A percentile compares a stretch with the other conserved stretches of the same genome.
These are phyloP conservation scores for Viola odorata DNA, from an alignment of 345 rosid species.

Conservation along the genomic window DNA sequence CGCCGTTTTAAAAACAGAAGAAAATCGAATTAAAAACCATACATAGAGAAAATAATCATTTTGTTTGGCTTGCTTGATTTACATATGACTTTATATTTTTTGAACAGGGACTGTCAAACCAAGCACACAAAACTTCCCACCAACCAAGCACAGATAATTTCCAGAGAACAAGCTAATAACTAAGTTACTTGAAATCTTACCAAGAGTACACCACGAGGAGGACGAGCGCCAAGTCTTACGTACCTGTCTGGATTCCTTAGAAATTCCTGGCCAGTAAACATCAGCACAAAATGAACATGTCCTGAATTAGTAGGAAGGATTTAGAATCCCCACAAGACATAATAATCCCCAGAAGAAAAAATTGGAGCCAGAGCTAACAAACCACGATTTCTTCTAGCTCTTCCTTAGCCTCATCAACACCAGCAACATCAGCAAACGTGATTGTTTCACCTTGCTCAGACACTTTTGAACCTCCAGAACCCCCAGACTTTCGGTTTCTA, in stretches of 20 bases:
- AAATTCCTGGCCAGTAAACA: constrained; percentile 61
- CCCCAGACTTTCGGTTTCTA: constrained; percentile 63
- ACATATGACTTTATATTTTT: too few relatives aligned
- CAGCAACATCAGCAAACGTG: constrained; percentile 95
- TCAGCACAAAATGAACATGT: constrained; percentile 19
- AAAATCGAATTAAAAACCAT: too few relatives aligned
- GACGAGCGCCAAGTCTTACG: constrained; percentile 84
- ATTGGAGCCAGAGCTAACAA: constrained; percentile 18
- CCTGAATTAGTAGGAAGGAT: constrained; percentile 13
- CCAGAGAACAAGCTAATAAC: too few relatives aligned
- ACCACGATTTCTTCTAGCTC: constrained; percentile 99
- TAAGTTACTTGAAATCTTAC: constrained; percentile 24
- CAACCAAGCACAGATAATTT: too few relatives aligned
- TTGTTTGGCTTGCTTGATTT: too few relatives aligned
- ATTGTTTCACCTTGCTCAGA: constrained; percentile 68
- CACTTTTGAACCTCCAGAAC: constrained; percentile 55
- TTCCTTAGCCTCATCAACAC: constrained; percentile 97
- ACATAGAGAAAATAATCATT: too few relatives aligned
- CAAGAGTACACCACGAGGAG: constrained; percentile 95
- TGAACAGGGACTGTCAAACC: too few relatives aligned
- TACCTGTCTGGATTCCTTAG: constrained; percentile 89
- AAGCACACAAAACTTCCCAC: too few relatives aligned
- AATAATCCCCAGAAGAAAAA: constrained; percentile 4
- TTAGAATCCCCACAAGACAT: not conserved
- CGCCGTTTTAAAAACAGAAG: too few relatives aligned